phyloP scores from a whole-genome alignment of 164 flowering plant genomes.

The Magnolia kwangsiensis region DNA sequence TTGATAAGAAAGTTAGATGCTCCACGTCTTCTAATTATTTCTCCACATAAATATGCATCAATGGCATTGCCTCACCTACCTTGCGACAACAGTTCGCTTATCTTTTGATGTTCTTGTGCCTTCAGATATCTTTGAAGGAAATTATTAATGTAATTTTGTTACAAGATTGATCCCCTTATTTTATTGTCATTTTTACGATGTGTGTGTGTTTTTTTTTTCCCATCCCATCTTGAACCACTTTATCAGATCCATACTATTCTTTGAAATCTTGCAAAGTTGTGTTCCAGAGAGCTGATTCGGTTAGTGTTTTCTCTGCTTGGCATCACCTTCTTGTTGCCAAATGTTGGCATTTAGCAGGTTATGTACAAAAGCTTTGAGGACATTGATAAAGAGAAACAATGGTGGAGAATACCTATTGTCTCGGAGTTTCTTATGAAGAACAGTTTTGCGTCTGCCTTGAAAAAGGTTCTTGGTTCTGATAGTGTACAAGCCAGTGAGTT shows the following conservation, averaged over 20 bases:
- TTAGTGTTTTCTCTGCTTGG: neutral
- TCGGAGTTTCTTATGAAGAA: constrained; percentile 59
- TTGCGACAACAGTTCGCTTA: neutral
- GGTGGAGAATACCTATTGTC: constrained; percentile 73
- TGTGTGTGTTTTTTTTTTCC: neutral
- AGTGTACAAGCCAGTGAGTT: constrained; percentile 77
- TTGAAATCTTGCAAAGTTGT: neutral
- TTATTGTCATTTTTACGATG: neutral
- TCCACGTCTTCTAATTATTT: too few species aligned
- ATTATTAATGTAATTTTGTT: neutral
- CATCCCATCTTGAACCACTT: neutral
- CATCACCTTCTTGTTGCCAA: constrained; percentile 1
- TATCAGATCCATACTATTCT: neutral
- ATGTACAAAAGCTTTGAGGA: constrained; percentile 71
- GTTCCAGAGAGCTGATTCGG: neutral
- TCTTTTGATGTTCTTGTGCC: neutral
- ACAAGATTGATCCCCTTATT: neutral
- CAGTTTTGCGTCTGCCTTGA: constrained; percentile 56
- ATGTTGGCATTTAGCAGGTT: constrained; percentile 47
- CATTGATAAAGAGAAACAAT: constrained; percentile 60
- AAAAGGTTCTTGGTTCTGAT: constrained; percentile 63
- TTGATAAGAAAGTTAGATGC: too few species aligned
- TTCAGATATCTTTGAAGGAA: neutral
- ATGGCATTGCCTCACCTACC: neutral
- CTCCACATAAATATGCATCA: neutral